Percentiles rank a stretch among this genome's conserved stretches.
phyloP scores from a whole-genome alignment of 331 rosid genomes.

The Telfairia occidentalis region DNA sequence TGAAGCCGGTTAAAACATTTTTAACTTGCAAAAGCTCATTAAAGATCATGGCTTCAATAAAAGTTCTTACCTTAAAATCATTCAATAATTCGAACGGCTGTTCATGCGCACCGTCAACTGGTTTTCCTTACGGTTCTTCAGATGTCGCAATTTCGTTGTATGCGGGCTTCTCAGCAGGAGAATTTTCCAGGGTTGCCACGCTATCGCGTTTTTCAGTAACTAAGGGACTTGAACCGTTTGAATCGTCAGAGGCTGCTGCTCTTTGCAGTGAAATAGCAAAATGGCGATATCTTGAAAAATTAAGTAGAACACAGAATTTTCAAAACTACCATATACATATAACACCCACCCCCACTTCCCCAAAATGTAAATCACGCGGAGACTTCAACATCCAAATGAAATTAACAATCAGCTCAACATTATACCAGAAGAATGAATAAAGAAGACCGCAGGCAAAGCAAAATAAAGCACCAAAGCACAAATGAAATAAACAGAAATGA shows the following conservation, averaged over 20 bases:
- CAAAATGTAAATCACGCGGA: background rate
- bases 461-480: background rate
- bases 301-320: background rate
- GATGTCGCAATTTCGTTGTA: constrained; percentile 16
- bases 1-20: too few species aligned
- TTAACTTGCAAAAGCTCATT: background rate
- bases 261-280: constrained; percentile 18
- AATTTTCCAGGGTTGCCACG: background rate
- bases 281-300: constrained; percentile 27
- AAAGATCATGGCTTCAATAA: background rate
- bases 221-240: constrained; percentile 28
- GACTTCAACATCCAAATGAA: background rate
- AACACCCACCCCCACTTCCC: too few species aligned
- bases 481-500: background rate
- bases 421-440: background rate
- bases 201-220: constrained; percentile 32
- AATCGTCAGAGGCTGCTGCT: constrained; percentile 51
- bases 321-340: background rate
- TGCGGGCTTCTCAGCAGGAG: constrained; percentile 16
- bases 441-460: background rate
- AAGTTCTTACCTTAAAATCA: constrained; percentile 36
- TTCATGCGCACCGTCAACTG: constrained; percentile 25
- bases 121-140: constrained; percentile 27
- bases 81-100: constrained; percentile 28
- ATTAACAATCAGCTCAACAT: background rate